Evolutionary conservation across 2,329 filamentous ascomycete species (phyloP).

Genomic region (Thermomyces lanuginosus): DNA sequence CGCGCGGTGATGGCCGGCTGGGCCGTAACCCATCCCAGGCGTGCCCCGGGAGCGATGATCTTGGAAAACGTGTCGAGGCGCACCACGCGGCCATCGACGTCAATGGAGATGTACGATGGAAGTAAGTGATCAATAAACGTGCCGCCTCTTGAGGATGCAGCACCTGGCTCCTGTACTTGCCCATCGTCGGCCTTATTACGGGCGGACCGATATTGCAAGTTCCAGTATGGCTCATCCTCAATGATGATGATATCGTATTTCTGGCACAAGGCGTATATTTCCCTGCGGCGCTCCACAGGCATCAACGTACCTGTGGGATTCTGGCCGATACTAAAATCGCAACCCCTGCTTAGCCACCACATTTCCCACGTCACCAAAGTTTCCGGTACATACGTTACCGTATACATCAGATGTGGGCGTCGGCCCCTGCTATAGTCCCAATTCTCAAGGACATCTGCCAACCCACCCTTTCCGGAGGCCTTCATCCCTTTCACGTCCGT

Average conservation of each 20-base stretch:
- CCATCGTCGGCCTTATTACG: slow-evolving; percentile 27
- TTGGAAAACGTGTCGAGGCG: slow-evolving; percentile 90
- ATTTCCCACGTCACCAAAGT: too few species aligned
- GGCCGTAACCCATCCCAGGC: slow-evolving; percentile 78
- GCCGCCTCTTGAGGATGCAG: slow-evolving; percentile 55
- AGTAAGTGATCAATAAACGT: slow-evolving; percentile 67
- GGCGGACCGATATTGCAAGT: slow-evolving; percentile 71
- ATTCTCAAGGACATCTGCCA: slow-evolving; percentile 62
- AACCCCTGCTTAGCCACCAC: too few species aligned
- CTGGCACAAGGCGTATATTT: slow-evolving; percentile 65
- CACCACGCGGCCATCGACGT: slow-evolving; percentile 72
- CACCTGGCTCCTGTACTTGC: too few species aligned
- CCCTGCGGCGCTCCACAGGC: slow-evolving; percentile 53
- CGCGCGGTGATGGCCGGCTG: slow-evolving; percentile 65
- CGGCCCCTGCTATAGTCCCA: slow-evolving; percentile 64
- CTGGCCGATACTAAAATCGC: slow-evolving; percentile 53
- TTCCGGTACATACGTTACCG: slow-evolving; percentile 64
- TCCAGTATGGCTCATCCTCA: slow-evolving; percentile 94
- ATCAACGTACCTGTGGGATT: slow-evolving; percentile 72
- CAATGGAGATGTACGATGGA: slow-evolving; percentile 66
- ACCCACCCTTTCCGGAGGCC: slow-evolving; percentile 53
- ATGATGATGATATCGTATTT: slow-evolving; percentile 79
- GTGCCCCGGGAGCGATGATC: slow-evolving; percentile 75
- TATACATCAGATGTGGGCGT: slow-evolving; percentile 73
- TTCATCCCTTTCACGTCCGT: slow-evolving; percentile 69